These are phyloP conservation scores for Neoboletus brunneissimus DNA, from an alignment of 768 basidiomycete species.

Conservation along the genomic window DNA sequence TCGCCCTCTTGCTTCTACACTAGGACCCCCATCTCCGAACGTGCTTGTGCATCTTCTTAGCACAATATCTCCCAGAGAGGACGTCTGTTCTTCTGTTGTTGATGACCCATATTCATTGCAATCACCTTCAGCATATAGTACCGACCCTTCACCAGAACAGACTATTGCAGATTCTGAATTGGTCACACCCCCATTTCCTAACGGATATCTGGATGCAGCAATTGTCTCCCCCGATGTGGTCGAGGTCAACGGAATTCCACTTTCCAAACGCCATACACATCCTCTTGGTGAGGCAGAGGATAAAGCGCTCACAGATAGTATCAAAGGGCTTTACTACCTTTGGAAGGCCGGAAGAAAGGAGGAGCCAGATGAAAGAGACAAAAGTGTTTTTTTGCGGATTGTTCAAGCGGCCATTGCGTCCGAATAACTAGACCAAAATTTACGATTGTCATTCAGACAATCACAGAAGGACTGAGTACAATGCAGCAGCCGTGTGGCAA, in stretches of 20 bases:
- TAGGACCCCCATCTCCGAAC: constrained; percentile 27
- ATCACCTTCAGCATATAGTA: constrained; percentile 5
- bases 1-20: constrained; percentile 3
- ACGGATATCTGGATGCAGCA: constrained; percentile 9
- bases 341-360: constrained; percentile 47
- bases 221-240: constrained; percentile 14
- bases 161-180: constrained; percentile 25
- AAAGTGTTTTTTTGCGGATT: constrained; percentile 32
- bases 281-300: constrained; percentile 24
- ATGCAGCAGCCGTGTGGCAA: not conserved
- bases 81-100: constrained; percentile 7
- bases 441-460: not conserved
- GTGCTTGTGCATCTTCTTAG: constrained; percentile 26
- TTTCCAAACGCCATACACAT: not conserved
- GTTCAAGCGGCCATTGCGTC: constrained; percentile 31
- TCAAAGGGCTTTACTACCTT: constrained; percentile 55
- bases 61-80: constrained; percentile 25
- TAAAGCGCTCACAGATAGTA: constrained; percentile 47
- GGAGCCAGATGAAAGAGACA: constrained; percentile 20
- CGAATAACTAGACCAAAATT: constrained; percentile 8
- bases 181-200: constrained; percentile 20
- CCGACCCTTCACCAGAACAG: constrained; percentile 12
- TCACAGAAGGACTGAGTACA: not conserved
- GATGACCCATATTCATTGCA: constrained; percentile 9
- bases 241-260: constrained; percentile 11